Evolutionary conservation across 208 protist genomes (phyloP).

Genomic region (Trypanosoma brucei): DNA sequence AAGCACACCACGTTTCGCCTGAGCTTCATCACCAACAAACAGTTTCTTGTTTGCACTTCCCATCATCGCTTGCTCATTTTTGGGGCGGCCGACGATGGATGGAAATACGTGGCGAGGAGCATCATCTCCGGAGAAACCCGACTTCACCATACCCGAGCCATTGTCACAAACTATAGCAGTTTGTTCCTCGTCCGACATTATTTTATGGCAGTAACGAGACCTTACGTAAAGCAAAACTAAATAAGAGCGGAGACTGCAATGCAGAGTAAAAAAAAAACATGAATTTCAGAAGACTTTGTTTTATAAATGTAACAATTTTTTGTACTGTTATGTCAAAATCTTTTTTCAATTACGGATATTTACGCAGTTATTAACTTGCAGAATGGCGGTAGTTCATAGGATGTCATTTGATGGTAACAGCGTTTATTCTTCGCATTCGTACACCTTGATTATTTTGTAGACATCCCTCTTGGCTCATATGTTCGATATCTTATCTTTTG

Average conservation of each 20-base stretch:
- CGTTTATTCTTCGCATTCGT: too few species aligned
- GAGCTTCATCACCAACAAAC: conserved; percentile 93
- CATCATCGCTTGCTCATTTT: conserved; percentile 89
- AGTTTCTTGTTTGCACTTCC: conserved; percentile 90
- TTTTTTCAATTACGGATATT: too few species aligned
- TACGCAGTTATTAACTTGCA: too few species aligned
- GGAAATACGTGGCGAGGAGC: conserved; percentile 95
- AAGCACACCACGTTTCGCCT: conserved; percentile 90
- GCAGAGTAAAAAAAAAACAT: conserved; percentile 3
- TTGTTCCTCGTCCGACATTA: conserved; percentile 32
- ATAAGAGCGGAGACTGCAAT: not conserved
- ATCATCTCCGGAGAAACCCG: conserved; percentile 96
- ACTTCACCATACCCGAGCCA: conserved; percentile 89
- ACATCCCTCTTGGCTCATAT: too few species aligned
- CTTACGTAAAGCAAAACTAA: not conserved
- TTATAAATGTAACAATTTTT: too few species aligned
- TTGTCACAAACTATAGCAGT: conserved; percentile 81
- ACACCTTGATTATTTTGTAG: too few species aligned
- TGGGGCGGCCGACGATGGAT: conserved; percentile 92
- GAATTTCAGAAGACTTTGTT: too few species aligned
- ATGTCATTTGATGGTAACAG: too few species aligned
- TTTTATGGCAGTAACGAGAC: not conserved
- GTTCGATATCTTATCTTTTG: too few species aligned
- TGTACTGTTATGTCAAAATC: too few species aligned
- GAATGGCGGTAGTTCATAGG: too few species aligned